phyloP scores from a whole-genome alignment of 2,329 filamentous ascomycete genomes.

The Calcarisporium arbuscula region DNA sequence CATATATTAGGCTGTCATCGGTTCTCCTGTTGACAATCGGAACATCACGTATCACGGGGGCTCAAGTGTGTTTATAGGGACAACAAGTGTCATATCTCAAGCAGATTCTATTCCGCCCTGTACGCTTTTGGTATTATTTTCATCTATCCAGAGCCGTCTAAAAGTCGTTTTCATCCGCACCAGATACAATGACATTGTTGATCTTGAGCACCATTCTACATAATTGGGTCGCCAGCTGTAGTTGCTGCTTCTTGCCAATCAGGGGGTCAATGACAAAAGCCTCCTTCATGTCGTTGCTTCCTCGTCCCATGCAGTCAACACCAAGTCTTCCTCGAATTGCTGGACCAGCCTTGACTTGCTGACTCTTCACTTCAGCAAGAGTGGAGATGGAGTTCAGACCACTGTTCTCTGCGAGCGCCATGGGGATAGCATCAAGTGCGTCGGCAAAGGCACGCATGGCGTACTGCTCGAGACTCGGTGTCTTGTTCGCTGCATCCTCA shows the following conservation, averaged over 20 bases:
- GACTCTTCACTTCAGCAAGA: conserved; percentile 88
- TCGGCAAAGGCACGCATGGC: conserved; percentile 97
- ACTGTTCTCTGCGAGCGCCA: conserved; percentile 96
- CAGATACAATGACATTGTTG: conserved; percentile 92
- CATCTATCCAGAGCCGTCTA: conserved; percentile 36
- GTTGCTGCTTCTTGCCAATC: conserved; percentile 96
- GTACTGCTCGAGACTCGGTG: conserved; percentile 95
- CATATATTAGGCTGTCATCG: not conserved
- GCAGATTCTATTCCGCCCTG: conserved; percentile 11
- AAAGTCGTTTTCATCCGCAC: conserved; percentile 80
- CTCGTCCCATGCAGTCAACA: conserved; percentile 95
- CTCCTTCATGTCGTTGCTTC: conserved; percentile 95
- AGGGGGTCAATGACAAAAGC: conserved; percentile 97
- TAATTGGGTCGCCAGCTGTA: conserved; percentile 91
- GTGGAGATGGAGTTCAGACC: conserved; percentile 94
- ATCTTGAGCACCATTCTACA: conserved; percentile 98
- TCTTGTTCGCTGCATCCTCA: conserved; percentile 90
- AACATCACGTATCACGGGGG: too few relatives aligned
- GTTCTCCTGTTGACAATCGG: too few relatives aligned
- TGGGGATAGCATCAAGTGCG: conserved; percentile 85
- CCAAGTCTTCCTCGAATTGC: conserved; percentile 59
- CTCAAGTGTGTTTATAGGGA: too few relatives aligned
- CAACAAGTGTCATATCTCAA: too few relatives aligned
- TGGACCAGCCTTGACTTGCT: conserved; percentile 73
- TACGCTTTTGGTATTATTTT: conserved; percentile 20